Evolutionary conservation across 2,329 filamentous ascomycete species (phyloP), one percentile per base, ranked within the genome.

Genomic region (Pleomassaria siparia): DNA sequence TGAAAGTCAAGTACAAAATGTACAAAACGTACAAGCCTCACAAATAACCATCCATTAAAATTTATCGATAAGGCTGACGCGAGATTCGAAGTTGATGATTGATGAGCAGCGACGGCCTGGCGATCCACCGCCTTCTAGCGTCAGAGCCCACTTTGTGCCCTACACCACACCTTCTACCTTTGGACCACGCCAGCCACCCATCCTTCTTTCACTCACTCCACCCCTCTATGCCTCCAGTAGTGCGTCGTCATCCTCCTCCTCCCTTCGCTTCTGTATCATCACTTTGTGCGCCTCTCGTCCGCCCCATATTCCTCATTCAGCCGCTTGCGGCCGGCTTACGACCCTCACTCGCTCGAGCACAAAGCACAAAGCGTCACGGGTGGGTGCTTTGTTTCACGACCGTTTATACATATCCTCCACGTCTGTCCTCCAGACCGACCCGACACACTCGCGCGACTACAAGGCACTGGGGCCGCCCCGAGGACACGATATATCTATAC

Each of bases 211-310:
- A 22, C 25, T n/a, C 36, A 15, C 11, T 21, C 4, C 20, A 13
- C 20, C 13, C 37, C 36, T 39, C 13, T 6, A 29, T 40, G 37
- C n/a, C 20, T 13, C 22, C 24, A 26, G 37, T 24, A 40, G 37
- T 28, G 10, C 24, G 26, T 24, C 47, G 35, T 46, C 44, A 43
- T 28, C 39, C 28, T 24, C 47, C 40, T 46, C 44, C 46, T 28
- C 39, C 41, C 52, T 53, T 53, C 44, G 28, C 40, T 55, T 53
- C 53, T 50, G 47, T 53, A 50, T 47, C 36, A 44, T 53, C 50
- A 44, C 39, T 47, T 47, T 40, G 13, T 33, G 20, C 22, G 36
- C 43, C 50, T 40, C 46, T 50, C 53, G 46, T 53, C 51, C 49
- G 37, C 16, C 28, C 44, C 47, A 20, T 46, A 46, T 49, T 43